phyloP scores from a whole-genome alignment of 768 basidiomycete genomes.

The Glaciozyma antarctica region DNA sequence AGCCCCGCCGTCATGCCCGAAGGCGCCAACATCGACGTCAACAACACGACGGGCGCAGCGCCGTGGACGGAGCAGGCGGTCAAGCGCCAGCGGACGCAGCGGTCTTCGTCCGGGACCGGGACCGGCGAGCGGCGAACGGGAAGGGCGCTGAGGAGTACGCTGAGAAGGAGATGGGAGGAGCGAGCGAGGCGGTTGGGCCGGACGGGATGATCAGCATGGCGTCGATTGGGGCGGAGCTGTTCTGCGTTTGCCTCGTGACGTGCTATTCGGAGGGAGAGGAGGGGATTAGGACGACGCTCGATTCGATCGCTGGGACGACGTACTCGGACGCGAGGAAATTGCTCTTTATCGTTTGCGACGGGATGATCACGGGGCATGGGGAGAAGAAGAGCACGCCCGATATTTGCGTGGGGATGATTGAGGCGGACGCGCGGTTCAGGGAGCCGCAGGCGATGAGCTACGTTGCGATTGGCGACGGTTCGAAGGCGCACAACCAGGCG shows the following conservation, averaged over 20 bases:
- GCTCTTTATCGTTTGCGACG: constrained; percentile 88
- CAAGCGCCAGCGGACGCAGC: constrained; percentile 40
- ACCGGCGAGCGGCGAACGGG: neutral
- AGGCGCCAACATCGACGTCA: constrained; percentile 86
- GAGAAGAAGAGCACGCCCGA: constrained; percentile 95
- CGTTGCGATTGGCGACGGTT: constrained; percentile 75
- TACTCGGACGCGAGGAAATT: constrained; percentile 90
- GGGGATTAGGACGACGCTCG: constrained; percentile 78
- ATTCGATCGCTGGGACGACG: constrained; percentile 79
- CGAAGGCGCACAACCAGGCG: constrained; percentile 83
- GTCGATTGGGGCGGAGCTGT: constrained; percentile 88
- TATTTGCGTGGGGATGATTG: constrained; percentile 81
- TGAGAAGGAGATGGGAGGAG: constrained; percentile 43
- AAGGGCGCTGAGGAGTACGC: constrained; percentile 40
- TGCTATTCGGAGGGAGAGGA: constrained; percentile 98
- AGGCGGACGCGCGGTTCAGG: constrained; percentile 89
- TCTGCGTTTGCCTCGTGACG: constrained; percentile 88
- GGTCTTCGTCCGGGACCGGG: constrained; percentile 13
- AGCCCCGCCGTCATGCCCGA: constrained; percentile 93
- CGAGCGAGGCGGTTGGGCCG: constrained; percentile 50
- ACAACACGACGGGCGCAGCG: constrained; percentile 83
- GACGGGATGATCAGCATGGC: constrained; percentile 67
- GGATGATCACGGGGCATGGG: constrained; percentile 96
- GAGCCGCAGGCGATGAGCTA: constrained; percentile 94
- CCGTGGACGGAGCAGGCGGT: constrained; percentile 66